A percentile compares a stretch with the other conserved stretches of the same genome.
Conservation (phyloP, 2,329 filamentous ascomycete species). For the Hypocrella siamensis region DNA sequence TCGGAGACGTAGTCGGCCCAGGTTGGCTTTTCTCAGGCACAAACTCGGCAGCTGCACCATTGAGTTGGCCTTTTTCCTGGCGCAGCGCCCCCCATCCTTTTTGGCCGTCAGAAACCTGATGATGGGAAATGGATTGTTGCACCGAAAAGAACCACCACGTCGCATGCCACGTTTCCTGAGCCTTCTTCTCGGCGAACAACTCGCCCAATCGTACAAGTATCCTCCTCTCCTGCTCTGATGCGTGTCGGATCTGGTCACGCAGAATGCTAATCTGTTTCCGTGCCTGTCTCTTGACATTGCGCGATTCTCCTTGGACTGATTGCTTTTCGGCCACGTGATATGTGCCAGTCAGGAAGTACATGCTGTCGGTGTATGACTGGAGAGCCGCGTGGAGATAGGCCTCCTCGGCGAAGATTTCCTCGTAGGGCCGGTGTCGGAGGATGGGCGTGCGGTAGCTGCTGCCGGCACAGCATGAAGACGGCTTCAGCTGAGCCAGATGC, state of each 20-base stretch:
- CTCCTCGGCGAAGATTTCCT: constrained; percentile 28
- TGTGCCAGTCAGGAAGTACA: constrained; percentile 20
- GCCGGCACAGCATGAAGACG: too few species aligned
- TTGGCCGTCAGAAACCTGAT: too few species aligned
- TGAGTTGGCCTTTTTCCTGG: too few species aligned
- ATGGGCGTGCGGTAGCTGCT: constrained; percentile 7
- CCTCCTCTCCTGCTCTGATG: constrained; percentile 27
- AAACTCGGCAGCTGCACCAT: constrained; percentile 15
- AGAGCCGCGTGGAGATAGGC: constrained; percentile 28
- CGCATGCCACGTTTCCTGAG: constrained; percentile 22
- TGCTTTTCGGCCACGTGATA: constrained; percentile 21
- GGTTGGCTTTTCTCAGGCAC: constrained; percentile 8
- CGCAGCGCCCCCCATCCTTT: too few species aligned
- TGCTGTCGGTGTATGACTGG: constrained; percentile 21
- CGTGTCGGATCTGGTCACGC: constrained; percentile 25
- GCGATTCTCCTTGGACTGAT: constrained; percentile 9
- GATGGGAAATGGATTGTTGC: too few species aligned
- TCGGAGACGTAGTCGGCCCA: too few species aligned
- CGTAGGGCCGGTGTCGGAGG: constrained; percentile 22
- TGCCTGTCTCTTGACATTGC: constrained; percentile 14
- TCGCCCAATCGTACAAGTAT: constrained; percentile 31
- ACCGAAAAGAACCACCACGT: background rate
- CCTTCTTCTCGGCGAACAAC: constrained; percentile 31
- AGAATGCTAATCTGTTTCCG: constrained; percentile 27
- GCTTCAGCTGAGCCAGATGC: too few species aligned